Evolutionary conservation across 768 basidiomycete species (phyloP).

Genomic region (Auricularia sp.): DNA sequence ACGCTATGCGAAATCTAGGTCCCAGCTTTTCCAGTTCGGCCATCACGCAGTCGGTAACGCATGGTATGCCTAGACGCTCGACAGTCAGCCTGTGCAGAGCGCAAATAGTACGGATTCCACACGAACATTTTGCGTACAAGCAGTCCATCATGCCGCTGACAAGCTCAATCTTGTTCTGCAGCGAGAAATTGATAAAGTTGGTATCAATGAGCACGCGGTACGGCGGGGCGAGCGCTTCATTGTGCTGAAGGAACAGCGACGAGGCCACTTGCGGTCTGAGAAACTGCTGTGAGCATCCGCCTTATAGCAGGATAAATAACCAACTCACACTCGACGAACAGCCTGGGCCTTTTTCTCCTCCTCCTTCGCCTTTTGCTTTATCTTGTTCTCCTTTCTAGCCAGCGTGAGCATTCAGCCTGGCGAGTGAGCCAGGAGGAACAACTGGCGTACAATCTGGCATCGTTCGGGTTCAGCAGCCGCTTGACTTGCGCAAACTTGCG

Average conservation of each 20-base stretch:
- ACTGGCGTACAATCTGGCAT: constrained; percentile 69
- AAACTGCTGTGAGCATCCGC: neutral
- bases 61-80: constrained; percentile 76
- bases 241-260: constrained; percentile 89
- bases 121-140: constrained; percentile 89
- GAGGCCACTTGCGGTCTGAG: constrained; percentile 75
- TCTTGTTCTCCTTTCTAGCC: constrained; percentile 84
- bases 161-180: constrained; percentile 96
- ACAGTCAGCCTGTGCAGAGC: neutral
- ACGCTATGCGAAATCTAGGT: constrained; percentile 85
- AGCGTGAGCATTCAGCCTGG: neutral
- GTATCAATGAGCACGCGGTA: constrained; percentile 97
- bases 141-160: constrained; percentile 99
- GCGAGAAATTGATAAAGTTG: constrained; percentile 97
- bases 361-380: constrained; percentile 80
- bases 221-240: constrained; percentile 90
- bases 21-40: constrained; percentile 97
- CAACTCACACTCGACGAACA: constrained; percentile 65
- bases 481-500: constrained; percentile 93
- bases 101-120: neutral
- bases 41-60: constrained; percentile 98
- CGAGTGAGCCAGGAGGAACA: neutral
- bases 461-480: constrained; percentile 86
- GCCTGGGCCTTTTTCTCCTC: constrained; percentile 70
- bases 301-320: neutral